These are phyloP conservation scores for Cyclotella cryptica DNA, from an alignment of 108 stramenopile species.

Conservation along the genomic window DNA sequence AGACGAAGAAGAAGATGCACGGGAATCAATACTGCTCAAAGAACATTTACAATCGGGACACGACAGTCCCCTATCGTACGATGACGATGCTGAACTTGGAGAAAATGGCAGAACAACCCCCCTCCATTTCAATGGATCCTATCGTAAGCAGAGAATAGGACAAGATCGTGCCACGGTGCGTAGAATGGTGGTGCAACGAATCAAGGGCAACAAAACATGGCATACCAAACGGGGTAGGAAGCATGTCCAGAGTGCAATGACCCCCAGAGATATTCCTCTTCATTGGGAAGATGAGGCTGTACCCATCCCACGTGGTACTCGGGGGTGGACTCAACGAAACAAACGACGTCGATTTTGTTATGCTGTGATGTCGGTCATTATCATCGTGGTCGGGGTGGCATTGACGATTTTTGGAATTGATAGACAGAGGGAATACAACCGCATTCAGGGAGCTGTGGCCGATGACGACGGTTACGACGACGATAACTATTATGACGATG, in stretches of 20 bases:
- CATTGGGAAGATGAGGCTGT: constrained; percentile 1
- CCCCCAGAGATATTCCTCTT: neutral
- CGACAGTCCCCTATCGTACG: no score
- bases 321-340: constrained; percentile 13
- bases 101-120: neutral
- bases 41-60: neutral
- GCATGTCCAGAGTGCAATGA: neutral
- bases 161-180: constrained; percentile 31
- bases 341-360: constrained; percentile 17
- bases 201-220: constrained; percentile 7
- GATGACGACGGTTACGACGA: constrained; percentile 13
- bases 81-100: neutral
- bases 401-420: constrained; percentile 14
- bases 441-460: neutral
- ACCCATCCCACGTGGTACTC: neutral
- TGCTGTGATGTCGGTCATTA: constrained; percentile 6
- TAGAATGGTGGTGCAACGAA: constrained; percentile 23
- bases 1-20: constrained; percentile 14
- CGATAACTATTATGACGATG: constrained; percentile 13
- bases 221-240: neutral
- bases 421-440: constrained; percentile 18
- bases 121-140: neutral
- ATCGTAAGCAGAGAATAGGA: neutral
- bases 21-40: constrained; percentile 1
- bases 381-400: constrained; percentile 14